Evolutionary conservation across 208 protist species (phyloP).

Genomic region (Trypanosomatidae sp.): DNA sequence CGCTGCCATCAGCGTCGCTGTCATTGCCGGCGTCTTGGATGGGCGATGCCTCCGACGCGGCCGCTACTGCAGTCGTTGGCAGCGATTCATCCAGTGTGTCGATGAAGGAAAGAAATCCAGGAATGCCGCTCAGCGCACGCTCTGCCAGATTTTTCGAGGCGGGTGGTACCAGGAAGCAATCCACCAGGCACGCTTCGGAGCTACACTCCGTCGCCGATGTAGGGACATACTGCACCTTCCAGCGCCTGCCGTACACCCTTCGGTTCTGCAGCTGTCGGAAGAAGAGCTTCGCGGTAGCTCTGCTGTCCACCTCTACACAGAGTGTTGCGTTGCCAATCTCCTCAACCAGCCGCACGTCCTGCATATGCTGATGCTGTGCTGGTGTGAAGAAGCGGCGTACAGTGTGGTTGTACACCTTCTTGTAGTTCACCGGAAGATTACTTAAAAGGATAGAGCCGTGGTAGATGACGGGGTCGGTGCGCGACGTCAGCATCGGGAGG

Average conservation of each 20-base stretch:
- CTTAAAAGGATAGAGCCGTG: conserved; percentile 67
- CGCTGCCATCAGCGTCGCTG: conserved; percentile 13
- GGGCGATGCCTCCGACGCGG: conserved; percentile 13
- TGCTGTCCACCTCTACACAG: conserved; percentile 57
- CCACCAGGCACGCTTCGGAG: conserved; percentile 68
- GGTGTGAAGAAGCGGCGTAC: conserved; percentile 56
- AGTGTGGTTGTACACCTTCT: conserved; percentile 63
- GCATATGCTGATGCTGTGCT: conserved; percentile 24
- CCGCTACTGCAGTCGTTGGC: neutral
- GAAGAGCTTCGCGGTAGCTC: conserved; percentile 52
- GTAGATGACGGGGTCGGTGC: conserved; percentile 35
- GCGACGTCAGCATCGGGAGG: neutral
- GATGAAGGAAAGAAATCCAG: conserved; percentile 68
- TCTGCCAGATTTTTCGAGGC: conserved; percentile 47
- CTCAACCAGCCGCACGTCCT: conserved; percentile 55
- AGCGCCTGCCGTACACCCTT: conserved; percentile 65
- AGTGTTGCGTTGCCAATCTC: conserved; percentile 75
- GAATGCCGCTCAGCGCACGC: conserved; percentile 53
- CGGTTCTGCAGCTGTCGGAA: conserved; percentile 71
- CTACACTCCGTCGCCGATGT: conserved; percentile 28
- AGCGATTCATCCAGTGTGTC: conserved; percentile 29
- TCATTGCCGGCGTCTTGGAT: conserved; percentile 32
- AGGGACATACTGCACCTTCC: conserved; percentile 77
- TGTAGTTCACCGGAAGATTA: conserved; percentile 61
- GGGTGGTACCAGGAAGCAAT: conserved; percentile 56